These are phyloP conservation scores for Albatrellus sp. DNA, from an alignment of 1,284 basidiomycete species.

Conservation along the genomic window DNA sequence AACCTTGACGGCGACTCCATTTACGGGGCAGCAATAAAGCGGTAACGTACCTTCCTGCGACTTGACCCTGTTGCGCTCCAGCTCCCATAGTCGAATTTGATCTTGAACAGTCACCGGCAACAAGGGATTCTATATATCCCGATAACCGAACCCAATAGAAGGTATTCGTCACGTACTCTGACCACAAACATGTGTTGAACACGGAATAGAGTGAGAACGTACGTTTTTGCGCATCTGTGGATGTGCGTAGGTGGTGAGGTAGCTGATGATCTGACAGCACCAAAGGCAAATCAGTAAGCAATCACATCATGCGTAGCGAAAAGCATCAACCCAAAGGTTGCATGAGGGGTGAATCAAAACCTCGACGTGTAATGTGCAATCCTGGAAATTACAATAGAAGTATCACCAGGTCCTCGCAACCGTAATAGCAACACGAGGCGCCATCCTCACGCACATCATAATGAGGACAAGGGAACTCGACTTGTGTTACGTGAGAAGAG, in stretches of 20 bases:
- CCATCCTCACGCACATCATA: no score
- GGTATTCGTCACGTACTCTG: not conserved
- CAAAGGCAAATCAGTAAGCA: constrained; percentile 4
- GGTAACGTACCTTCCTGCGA: constrained; percentile 62
- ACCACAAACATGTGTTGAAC: not conserved
- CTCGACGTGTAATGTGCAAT: no score
- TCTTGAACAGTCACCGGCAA: constrained; percentile 95
- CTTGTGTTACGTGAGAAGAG: not conserved
- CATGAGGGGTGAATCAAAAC: not conserved
- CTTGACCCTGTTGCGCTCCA: constrained; percentile 87
- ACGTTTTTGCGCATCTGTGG: constrained; percentile 96
- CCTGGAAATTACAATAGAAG: no score
- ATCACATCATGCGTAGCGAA: not conserved
- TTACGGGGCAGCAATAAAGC: no score
- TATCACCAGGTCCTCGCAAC: no score
- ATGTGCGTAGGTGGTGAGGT: constrained; percentile 90
- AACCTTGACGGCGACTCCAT: no score
- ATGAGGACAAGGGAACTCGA: not conserved
- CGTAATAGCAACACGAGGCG: no score
- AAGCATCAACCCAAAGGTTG: not conserved
- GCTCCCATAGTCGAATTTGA: constrained; percentile 96
- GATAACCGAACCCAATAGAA: not conserved
- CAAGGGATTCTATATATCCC: constrained; percentile 56
- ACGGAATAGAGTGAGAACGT: constrained; percentile 15
- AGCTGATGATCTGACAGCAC: constrained; percentile 75